phyloP scores from a whole-genome alignment of 2,329 filamentous ascomycete genomes.

The Leptographium radiaticola region DNA sequence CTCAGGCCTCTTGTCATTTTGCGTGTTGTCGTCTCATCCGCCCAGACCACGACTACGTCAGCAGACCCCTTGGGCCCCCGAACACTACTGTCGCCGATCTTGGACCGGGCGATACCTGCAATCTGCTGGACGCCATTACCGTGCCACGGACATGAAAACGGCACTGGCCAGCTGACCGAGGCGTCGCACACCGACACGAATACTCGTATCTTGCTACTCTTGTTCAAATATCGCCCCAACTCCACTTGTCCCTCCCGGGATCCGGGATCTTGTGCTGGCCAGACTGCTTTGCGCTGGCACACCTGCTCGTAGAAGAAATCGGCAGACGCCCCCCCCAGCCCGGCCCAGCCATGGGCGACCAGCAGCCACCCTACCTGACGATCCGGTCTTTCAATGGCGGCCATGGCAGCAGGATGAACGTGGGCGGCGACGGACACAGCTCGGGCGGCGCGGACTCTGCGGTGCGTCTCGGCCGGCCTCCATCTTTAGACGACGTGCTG shows the following conservation, averaged over 20 bases:
- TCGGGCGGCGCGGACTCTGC: conserved; percentile 34
- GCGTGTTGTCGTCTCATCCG: neutral
- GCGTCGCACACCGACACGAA: neutral
- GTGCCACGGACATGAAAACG: neutral
- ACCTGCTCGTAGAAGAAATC: neutral
- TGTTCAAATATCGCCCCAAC: neutral
- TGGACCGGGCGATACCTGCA: too few relatives aligned
- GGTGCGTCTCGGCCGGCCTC: conserved; percentile 22
- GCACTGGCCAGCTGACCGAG: neutral
- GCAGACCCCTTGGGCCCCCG: too few relatives aligned
- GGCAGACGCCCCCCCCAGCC: neutral
- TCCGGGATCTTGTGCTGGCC: too few relatives aligned
- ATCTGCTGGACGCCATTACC: neutral
- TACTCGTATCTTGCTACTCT: neutral
- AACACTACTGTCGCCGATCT: too few relatives aligned
- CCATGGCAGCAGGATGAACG: conserved; percentile 27
- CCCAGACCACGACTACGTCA: neutral
- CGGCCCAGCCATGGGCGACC: conserved; percentile 24
- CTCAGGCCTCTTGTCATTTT: neutral
- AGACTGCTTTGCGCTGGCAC: neutral
- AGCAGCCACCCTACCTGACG: conserved; percentile 35
- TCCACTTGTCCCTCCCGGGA: neutral
- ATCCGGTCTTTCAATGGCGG: conserved; percentile 35
- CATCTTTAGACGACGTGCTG: neutral
- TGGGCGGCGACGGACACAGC: conserved; percentile 30